A percentile compares a stretch with the other conserved stretches of the same genome.
Conservation (phyloP, 495 filamentous ascomycete genomes). For the Lophiotrema nucula region DNA sequence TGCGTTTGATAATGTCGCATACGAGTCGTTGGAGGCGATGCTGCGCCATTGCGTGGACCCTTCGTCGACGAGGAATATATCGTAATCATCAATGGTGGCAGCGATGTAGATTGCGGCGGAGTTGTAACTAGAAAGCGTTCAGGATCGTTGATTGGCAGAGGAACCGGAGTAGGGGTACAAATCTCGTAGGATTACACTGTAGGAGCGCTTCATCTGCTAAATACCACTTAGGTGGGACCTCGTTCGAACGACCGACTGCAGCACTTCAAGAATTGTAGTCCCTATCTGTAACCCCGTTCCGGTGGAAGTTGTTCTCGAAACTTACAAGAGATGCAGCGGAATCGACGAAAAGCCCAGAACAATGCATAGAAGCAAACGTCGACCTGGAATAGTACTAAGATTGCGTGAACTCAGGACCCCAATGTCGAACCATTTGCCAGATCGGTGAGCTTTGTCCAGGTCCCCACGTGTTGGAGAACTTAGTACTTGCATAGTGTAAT, state of each 20-base stretch:
- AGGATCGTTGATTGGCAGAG: no score
- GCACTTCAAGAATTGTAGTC: no score
- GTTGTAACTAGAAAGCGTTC: constrained; percentile 33
- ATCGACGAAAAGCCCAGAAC: constrained; percentile 23
- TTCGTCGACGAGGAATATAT: neutral
- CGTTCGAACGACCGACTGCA: no score
- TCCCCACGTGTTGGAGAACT: constrained; percentile 36
- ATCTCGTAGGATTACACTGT: no score
- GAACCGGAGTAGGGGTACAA: no score
- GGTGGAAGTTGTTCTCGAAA: no score
- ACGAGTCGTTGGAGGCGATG: neutral
- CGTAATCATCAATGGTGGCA: neutral
- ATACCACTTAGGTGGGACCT: no score
- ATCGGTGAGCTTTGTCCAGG: constrained; percentile 33
- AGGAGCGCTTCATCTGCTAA: no score
- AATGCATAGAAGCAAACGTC: constrained; percentile 26
- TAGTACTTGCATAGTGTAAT: constrained; percentile 35
- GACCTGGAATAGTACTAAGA: constrained; percentile 24
- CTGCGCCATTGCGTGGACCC: neutral
- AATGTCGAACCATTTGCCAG: constrained; percentile 33
- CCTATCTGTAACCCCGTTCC: no score
- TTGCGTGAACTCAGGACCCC: constrained; percentile 38
- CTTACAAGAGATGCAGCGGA: constrained; percentile 39
- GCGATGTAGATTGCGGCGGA: constrained; percentile 30
- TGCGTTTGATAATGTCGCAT: neutral